Evolutionary conservation across 805 yeast species (phyloP), one percentile per base, ranked within the genome.

Genomic region (Komagataella populi): DNA sequence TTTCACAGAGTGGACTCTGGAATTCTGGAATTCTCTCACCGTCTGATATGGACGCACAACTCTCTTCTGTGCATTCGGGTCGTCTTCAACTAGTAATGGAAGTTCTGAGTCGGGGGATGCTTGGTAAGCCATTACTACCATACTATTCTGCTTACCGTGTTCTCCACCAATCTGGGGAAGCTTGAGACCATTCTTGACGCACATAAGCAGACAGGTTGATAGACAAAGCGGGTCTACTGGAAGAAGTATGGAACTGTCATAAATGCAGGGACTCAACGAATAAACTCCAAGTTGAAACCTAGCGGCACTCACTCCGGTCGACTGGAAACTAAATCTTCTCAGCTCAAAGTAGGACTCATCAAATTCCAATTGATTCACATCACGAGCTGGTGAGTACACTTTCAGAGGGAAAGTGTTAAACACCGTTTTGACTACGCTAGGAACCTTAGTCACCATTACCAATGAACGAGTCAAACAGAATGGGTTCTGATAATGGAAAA

Each of bases 211-310:
- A 48, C 77, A 68, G 10, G 72, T 66, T 17, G 69, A 67, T 7
- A 80, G 61, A 49, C 85, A 76, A 12, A 73, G 59, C 0, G 88
- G 88, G 56, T 83, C 89, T 0, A 77, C 69, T 1, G 87, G 80
- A 1, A 77, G 57, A 16, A 63, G 55, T 0, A 61, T 56, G 6
- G 59, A 53, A 1, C 54, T 58, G 43, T 63, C 62, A 12, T 65
- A 66, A 1, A 61, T 53, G 47, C 64, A 63, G 6, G 65, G 60
- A 18, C 57, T 48, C 2, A 76, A 67, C 56, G 74, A 75, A 58
- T 77, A 80, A 0, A 79, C 81, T 1, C 81, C 84, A 30, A 30
- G 39, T 30, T 30, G 54, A 4, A 50, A 18, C 47, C 51, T 48
- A 8, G n/a, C 49, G 50, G 46, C 52, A 7, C 12, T n/a, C 8